Conservation (phyloP, 352 stramenopile species). For the Thraustochytrium sp. region DNA sequence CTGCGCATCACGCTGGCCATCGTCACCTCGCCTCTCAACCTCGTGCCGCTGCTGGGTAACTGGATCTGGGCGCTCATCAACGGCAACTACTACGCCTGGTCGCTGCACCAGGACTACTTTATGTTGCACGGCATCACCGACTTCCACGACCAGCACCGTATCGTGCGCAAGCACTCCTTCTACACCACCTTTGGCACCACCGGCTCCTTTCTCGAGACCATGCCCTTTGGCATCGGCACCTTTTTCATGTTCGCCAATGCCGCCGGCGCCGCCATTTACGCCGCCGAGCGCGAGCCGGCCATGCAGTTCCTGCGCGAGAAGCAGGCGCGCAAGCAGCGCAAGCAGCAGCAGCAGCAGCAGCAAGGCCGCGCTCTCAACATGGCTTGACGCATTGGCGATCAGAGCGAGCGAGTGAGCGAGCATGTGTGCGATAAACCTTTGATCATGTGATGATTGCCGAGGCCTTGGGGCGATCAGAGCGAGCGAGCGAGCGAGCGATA, state of each 20-base stretch:
- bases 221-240: background rate
- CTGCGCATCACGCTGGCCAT: background rate
- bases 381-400: background rate
- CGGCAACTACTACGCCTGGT: conserved; percentile 24
- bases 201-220: background rate
- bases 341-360: background rate
- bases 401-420: too few relatives aligned
- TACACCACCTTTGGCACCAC: conserved; percentile 32
- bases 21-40: conserved; percentile 17
- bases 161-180: background rate
- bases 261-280: conserved; percentile 14
- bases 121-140: background rate
- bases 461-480: too few relatives aligned
- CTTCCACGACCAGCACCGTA: background rate
- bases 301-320: background rate
- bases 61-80: conserved; percentile 11
- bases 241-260: conserved; percentile 40
- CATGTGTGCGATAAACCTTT: too few relatives aligned
- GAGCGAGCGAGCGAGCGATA: too few relatives aligned
- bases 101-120: conserved; percentile 25
- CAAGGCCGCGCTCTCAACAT: background rate
- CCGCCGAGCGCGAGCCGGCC: conserved; percentile 5
- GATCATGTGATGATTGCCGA: too few relatives aligned
- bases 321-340: background rate
- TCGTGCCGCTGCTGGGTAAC: background rate